Percentiles rank a stretch among this genome's conserved stretches.
phyloP scores from a whole-genome alignment of 768 basidiomycete genomes.

The Mycena alexandri region DNA sequence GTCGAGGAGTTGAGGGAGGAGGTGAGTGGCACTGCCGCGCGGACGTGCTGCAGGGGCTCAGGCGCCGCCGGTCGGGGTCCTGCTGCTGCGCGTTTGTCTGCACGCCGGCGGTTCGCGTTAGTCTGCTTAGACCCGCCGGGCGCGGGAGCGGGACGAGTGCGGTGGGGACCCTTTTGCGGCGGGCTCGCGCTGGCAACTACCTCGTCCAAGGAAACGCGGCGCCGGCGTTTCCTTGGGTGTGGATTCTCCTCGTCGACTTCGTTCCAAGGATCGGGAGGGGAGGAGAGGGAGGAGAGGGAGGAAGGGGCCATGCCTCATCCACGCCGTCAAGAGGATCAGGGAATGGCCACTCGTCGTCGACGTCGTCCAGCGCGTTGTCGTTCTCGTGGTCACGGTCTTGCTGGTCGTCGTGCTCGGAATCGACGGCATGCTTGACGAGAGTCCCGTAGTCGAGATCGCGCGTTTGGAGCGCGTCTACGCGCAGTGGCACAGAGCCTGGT shows the following conservation, averaged over 20 bases:
- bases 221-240: background rate
- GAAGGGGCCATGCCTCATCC: background rate
- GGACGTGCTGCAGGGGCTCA: background rate
- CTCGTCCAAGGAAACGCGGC: background rate
- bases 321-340: background rate
- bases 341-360: background rate
- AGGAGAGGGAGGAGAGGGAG: background rate
- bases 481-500: background rate
- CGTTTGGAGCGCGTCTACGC: background rate
- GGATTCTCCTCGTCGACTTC: background rate
- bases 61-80: background rate
- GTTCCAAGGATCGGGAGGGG: background rate
- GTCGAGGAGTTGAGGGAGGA: background rate
- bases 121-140: background rate
- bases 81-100: background rate
- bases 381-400: background rate
- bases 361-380: background rate
- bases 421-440: background rate
- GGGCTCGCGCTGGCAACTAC: background rate
- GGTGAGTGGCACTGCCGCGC: background rate
- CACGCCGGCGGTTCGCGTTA: background rate
- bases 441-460: background rate
- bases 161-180: constrained; percentile 9
- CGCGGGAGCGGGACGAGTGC: background rate
- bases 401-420: background rate